Evolutionary conservation across 352 stramenopile genomes (phyloP).

Genomic region (Poterioochromonas sp.): DNA sequence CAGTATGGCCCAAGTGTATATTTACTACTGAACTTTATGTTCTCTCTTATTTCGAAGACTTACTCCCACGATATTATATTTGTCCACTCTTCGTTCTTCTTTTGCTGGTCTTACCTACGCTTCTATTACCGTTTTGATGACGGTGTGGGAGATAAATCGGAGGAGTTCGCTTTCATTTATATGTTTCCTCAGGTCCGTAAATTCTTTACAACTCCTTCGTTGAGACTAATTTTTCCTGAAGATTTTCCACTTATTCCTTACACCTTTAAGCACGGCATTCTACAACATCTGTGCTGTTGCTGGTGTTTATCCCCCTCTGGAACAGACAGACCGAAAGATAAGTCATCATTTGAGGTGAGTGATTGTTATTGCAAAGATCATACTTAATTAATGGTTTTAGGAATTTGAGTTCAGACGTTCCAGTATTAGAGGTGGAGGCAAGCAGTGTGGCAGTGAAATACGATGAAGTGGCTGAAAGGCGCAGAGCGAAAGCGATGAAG

Average conservation of each 20-base stretch:
- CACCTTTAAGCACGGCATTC: conserved; percentile 20
- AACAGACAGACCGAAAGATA: neutral
- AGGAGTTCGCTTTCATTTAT: conserved; percentile 3
- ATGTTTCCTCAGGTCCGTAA: conserved; percentile 22
- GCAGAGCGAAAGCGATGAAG: conserved; percentile 21
- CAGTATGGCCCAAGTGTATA: neutral
- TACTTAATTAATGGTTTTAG: neutral
- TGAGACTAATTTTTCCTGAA: neutral
- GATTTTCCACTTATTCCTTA: neutral
- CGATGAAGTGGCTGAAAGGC: neutral
- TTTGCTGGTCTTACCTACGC: conserved; percentile 19
- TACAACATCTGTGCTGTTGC: neutral
- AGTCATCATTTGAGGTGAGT: conserved; percentile 19
- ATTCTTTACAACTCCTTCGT: neutral
- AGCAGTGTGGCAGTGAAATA: neutral
- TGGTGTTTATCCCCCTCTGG: conserved; percentile 1
- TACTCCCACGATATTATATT: neutral
- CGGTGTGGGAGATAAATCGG: neutral
- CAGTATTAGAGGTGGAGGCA: neutral
- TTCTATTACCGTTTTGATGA: conserved; percentile 10
- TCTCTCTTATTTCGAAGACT: neutral
- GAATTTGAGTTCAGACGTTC: neutral
- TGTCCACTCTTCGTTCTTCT: neutral
- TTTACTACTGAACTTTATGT: neutral
- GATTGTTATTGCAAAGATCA: neutral